Conservation (phyloP, 106 monocot species). For the Dendrobium officinale region DNA sequence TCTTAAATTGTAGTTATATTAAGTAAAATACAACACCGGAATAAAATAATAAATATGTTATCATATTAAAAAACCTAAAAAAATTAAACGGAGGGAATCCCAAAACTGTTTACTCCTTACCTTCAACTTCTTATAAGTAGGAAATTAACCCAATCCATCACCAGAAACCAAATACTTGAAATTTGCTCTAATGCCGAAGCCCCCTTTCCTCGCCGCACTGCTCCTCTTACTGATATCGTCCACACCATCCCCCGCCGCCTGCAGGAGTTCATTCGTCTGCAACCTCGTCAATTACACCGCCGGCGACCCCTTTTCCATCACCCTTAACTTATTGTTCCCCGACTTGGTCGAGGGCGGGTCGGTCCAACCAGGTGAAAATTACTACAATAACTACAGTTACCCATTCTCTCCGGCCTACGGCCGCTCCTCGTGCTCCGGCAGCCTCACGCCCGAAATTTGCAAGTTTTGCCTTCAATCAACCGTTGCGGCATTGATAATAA, state of each 20-base stretch:
- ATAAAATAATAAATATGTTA: no score
- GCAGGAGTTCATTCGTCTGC: not conserved
- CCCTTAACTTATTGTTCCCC: conserved; percentile 3
- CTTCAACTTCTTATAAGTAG: no score
- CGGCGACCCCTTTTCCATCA: conserved; percentile 13
- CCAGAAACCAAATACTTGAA: not conserved
- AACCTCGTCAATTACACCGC: conserved; percentile 5
- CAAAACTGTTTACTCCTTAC: no score
- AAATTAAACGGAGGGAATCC: no score
- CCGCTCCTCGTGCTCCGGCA: conserved; percentile 1
- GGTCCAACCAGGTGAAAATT: not conserved
- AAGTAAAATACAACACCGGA: no score
- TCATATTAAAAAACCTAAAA: no score
- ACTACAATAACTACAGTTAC: not conserved
- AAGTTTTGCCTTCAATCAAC: conserved; percentile 7
- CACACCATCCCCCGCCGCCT: not conserved
- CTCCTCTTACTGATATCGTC: not conserved
- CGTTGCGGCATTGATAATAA: not conserved
- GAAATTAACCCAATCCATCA: no score
- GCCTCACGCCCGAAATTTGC: not conserved
- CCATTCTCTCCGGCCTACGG: conserved; percentile 13
- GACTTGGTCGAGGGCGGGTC: conserved; percentile 7
- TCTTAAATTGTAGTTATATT: no score
- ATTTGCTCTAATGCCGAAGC: not conserved
- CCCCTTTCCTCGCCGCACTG: not conserved